These are phyloP conservation scores for Cladosporium sp. DNA, from an alignment of 2,329 filamentous ascomycete species.

Conservation along the genomic window DNA sequence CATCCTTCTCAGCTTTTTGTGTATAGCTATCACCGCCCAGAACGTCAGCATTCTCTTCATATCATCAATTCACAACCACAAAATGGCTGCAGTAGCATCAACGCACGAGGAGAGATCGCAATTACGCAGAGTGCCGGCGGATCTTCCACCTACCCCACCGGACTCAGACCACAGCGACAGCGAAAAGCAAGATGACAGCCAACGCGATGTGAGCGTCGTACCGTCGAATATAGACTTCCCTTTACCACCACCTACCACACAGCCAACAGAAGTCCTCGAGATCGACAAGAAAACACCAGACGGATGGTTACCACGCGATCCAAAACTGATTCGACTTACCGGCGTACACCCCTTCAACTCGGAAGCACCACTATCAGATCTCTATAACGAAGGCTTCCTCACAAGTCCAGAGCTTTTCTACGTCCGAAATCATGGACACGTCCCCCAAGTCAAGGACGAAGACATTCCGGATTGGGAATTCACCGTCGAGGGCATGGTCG, in stretches of 20 bases:
- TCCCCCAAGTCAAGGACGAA: constrained; percentile 71
- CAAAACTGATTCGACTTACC: constrained; percentile 79
- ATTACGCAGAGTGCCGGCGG: constrained; percentile 27
- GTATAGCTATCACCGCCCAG: not conserved
- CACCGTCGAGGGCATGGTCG: constrained; percentile 80
- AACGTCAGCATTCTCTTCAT: constrained; percentile 7
- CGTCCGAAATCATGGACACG: constrained; percentile 84
- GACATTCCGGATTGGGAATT: constrained; percentile 80
- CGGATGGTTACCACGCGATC: constrained; percentile 74
- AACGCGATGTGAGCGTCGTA: constrained; percentile 60
- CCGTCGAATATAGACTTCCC: constrained; percentile 51
- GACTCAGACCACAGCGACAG: constrained; percentile 36
- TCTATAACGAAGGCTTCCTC: constrained; percentile 80
- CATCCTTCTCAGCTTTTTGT: not conserved
- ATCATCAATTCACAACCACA: not conserved
- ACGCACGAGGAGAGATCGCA: constrained; percentile 28
- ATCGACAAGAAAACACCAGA: constrained; percentile 83
- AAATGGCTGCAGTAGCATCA: constrained; percentile 20
- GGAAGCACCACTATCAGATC: constrained; percentile 74
- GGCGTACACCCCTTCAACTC: constrained; percentile 90
- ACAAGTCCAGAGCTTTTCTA: constrained; percentile 88
- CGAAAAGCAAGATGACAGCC: constrained; percentile 29
- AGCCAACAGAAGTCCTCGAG: constrained; percentile 63
- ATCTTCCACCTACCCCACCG: constrained; percentile 40
- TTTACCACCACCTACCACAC: constrained; percentile 64